These are phyloP conservation scores for Wickerhamomyces sp. DNA, from an alignment of 1,139 yeast genomes.

Conservation along the genomic window DNA sequence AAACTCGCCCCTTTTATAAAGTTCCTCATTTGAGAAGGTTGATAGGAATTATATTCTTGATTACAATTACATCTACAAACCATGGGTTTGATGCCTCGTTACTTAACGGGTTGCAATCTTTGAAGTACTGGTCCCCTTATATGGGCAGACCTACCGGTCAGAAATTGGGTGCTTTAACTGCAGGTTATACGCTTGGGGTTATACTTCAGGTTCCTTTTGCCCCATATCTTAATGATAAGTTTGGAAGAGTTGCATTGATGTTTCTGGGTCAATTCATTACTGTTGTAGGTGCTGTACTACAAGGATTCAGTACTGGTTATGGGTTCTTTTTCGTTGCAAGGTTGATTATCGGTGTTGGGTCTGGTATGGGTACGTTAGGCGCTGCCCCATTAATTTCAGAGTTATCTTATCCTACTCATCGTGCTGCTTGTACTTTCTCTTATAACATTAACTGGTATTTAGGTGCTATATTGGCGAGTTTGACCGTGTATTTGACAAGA, in stretches of 20 bases:
- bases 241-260: constrained; percentile 41
- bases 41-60: constrained; percentile 32
- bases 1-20: constrained; percentile 27
- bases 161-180: constrained; percentile 39
- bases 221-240: constrained; percentile 35
- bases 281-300: constrained; percentile 40
- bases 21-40: constrained; percentile 35
- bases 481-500: constrained; percentile 47
- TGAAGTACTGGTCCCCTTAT: constrained; percentile 32
- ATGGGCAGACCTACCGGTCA: constrained; percentile 41
- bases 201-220: constrained; percentile 20
- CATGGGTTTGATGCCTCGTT: constrained; percentile 50
- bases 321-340: constrained; percentile 42
- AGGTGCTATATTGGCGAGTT: constrained; percentile 53
- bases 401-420: constrained; percentile 37
- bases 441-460: constrained; percentile 48
- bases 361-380: constrained; percentile 27
- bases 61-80: constrained; percentile 41
- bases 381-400: constrained; percentile 35
- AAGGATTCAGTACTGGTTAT: constrained; percentile 25
- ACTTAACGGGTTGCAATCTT: constrained; percentile 46
- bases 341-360: constrained; percentile 43
- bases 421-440: constrained; percentile 41
- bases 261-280: constrained; percentile 34
- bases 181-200: constrained; percentile 49